Evolutionary conservation across 768 basidiomycete genomes (phyloP), one percentile per base, ranked within the genome.

Genomic region (Naganishia friedmannii): DNA sequence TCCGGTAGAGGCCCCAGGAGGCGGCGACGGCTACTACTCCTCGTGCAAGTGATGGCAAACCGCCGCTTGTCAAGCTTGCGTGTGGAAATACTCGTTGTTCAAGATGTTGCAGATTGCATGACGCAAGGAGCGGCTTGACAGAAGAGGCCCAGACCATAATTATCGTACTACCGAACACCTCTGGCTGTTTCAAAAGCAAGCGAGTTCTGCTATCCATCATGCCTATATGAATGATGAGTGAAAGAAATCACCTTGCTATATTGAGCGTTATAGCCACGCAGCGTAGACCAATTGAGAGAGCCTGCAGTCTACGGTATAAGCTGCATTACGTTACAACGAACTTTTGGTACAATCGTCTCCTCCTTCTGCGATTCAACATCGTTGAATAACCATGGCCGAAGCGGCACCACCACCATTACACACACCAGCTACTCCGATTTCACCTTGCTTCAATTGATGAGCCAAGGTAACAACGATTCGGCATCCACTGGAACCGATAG

Each of bases 371-470:
- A 70, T 65, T 65, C 55, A 70, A 48, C 45, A 60, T 78, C 87
- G 91, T 83, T 95, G 92, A 73, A 97, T 86, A 70, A 96, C 85
- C 74, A 97, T 84, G 45, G 94, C 91, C 45, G 92, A 93, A 58
- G 93, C 92, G 68, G 91, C 93, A 77, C 93, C 93, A 76, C 93
- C 92, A 73, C 93, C 95, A 78, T 97, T 97, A 86, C 95, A 97
- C 74, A 98, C 89, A 81, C 90, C 93, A 46, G 94, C 95, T 67
- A 91, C 92, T 74, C 53, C 95, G 77, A 94, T 96, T 83, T 98
- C 85, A 46, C 94, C 94, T 2, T 88, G 81, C 84, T 95, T 89
- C 74, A 97, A 87, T n/a, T 89, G 87, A 79, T 97, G 93, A 4
- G 92, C 84, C 23, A 98, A 86, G 7, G 95, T 91, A 31, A 98